Conservation (phyloP, 2,329 filamentous ascomycete genomes). For the Trichoderma oligosporum region DNA sequence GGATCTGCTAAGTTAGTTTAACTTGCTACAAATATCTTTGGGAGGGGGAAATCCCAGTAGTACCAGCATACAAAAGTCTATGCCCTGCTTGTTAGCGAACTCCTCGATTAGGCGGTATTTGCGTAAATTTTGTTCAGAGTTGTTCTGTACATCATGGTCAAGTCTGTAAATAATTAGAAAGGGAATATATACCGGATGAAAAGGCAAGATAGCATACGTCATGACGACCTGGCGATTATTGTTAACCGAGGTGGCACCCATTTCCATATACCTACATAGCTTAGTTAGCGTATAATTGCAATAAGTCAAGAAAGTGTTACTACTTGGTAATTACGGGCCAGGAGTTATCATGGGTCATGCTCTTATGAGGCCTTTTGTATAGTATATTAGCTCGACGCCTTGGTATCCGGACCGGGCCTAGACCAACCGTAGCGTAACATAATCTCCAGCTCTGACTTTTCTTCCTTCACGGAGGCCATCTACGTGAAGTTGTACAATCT, state of each 20-base stretch:
- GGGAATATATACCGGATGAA: not conserved
- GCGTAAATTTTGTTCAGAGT: conserved; percentile 68
- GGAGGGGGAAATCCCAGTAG: not conserved
- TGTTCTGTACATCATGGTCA: conserved; percentile 88
- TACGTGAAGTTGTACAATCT: conserved; percentile 81
- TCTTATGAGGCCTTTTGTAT: conserved; percentile 68
- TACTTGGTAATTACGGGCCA: conserved; percentile 73
- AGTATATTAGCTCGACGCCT: too few species aligned
- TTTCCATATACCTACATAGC: too few species aligned
- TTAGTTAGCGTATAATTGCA: too few species aligned
- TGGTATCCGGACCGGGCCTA: not conserved
- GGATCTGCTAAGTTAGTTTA: conserved; percentile 41
- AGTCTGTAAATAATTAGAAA: conserved; percentile 36
- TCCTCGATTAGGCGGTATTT: conserved; percentile 80
- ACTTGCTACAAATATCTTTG: too few species aligned
- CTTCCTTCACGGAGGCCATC: conserved; percentile 74
- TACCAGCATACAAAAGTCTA: conserved; percentile 57
- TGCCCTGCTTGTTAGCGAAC: conserved; percentile 74
- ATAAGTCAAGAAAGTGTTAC: too few species aligned
- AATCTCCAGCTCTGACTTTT: conserved; percentile 74
- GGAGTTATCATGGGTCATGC: conserved; percentile 86
- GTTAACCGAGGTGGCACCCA: conserved; percentile 56
- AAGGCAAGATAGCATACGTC: conserved; percentile 39
- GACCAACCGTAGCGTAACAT: conserved; percentile 53
- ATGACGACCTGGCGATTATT: conserved; percentile 55